Evolutionary conservation across 768 basidiomycete species (phyloP).

Genomic region (Amanita jacksonii): DNA sequence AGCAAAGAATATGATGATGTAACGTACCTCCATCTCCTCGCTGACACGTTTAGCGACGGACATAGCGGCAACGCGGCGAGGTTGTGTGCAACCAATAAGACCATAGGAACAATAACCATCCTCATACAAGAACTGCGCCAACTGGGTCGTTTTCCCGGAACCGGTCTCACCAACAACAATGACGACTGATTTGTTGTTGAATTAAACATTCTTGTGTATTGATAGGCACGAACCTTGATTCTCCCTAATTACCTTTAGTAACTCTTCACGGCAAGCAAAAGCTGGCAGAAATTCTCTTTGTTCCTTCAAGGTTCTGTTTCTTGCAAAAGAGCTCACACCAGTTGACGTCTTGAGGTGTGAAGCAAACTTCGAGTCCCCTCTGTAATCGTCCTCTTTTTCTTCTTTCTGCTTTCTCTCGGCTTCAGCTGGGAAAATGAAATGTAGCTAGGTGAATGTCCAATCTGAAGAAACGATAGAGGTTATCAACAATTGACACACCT

Average conservation of each 20-base stretch:
- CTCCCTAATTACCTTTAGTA: slow-evolving; percentile 81
- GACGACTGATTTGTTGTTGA: slow-evolving; percentile 43
- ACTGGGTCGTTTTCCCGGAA: slow-evolving; percentile 96
- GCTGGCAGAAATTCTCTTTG: slow-evolving; percentile 96
- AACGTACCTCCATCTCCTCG: slow-evolving; percentile 92
- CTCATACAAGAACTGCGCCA: slow-evolving; percentile 92
- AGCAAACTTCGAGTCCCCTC: slow-evolving; percentile 96
- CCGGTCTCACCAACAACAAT: slow-evolving; percentile 99
- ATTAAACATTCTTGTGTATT: not conserved
- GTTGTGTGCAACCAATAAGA: slow-evolving; percentile 94
- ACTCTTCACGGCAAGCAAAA: slow-evolving; percentile 92
- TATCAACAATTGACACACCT: slow-evolving; percentile 43
- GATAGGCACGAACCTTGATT: slow-evolving; percentile 69
- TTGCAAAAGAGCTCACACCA: slow-evolving; percentile 76
- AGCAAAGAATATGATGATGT: not conserved
- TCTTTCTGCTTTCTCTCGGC: slow-evolving; percentile 38
- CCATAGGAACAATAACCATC: slow-evolving; percentile 91
- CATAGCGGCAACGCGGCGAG: slow-evolving; percentile 98
- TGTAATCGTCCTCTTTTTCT: slow-evolving; percentile 64
- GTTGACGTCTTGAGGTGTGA: slow-evolving; percentile 75
- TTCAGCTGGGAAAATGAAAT: slow-evolving; percentile 42
- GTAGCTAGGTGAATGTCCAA: slow-evolving; percentile 74
- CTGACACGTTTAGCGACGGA: slow-evolving; percentile 99
- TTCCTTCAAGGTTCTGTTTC: slow-evolving; percentile 77
- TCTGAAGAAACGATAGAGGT: slow-evolving; percentile 26